Evolutionary conservation across 768 basidiomycete species (phyloP).

Genomic region (Tulasnella sp.): DNA sequence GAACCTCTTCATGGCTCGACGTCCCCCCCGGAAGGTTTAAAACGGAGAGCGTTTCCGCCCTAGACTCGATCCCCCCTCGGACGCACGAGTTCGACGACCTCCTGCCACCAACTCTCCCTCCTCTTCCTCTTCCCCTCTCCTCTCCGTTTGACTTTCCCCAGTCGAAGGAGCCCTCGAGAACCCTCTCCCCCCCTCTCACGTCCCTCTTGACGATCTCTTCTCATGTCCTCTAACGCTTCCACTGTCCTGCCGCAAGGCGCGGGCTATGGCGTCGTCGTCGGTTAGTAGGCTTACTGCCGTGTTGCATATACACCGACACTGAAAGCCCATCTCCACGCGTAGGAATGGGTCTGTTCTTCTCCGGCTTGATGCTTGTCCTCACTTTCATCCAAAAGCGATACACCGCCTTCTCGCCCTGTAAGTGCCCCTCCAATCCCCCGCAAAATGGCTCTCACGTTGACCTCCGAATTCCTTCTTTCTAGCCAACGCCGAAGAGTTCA

Average conservation of each 20-base stretch:
- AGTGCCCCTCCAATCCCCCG: background rate
- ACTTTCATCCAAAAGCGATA: constrained; percentile 81
- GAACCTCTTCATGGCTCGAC: background rate
- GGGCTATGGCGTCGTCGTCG: constrained; percentile 77
- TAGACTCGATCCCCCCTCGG: background rate
- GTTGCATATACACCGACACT: background rate
- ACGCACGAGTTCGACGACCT: constrained; percentile 7
- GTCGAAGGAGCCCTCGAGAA: constrained; percentile 3
- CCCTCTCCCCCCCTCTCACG: background rate
- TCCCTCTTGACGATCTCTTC: constrained; percentile 3
- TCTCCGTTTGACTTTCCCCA: background rate
- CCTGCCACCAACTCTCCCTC: background rate
- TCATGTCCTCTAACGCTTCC: constrained; percentile 21
- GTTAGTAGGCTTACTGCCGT: constrained; percentile 36
- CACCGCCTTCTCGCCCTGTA: constrained; percentile 66
- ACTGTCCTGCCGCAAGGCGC: constrained; percentile 66
- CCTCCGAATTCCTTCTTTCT: background rate
- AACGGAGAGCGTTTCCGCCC: background rate
- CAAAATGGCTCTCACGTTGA: constrained; percentile 16
- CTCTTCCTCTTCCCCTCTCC: background rate
- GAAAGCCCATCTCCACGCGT: background rate
- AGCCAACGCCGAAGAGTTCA: constrained; percentile 51
- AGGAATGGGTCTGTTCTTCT: constrained; percentile 86
- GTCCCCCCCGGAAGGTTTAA: background rate
- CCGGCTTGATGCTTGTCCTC: constrained; percentile 69